Percentiles rank a stretch among this genome's conserved stretches.
Conservation (phyloP, 78 protist genomes). For the Dictyostelium brefeldianum region DNA sequence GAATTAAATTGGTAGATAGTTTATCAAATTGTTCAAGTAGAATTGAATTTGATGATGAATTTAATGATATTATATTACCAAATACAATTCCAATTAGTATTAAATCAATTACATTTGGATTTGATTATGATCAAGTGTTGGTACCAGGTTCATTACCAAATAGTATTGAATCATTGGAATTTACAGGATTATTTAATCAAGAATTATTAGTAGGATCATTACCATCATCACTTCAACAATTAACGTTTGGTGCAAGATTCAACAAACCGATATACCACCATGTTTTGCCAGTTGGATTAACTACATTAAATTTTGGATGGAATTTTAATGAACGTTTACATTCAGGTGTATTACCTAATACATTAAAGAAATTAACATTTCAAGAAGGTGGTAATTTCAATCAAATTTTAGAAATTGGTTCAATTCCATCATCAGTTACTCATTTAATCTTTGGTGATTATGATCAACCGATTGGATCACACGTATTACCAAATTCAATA, state of each 20-base stretch:
- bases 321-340: background rate
- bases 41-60: constrained; percentile 9
- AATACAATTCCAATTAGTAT: too few species aligned
- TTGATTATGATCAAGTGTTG: background rate
- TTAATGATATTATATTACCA: background rate
- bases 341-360: background rate
- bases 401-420: background rate
- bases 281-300: background rate
- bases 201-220: background rate
- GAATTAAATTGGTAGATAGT: background rate
- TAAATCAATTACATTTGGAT: background rate
- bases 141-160: background rate
- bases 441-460: background rate
- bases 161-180: background rate
- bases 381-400: constrained; percentile 5
- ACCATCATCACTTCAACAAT: background rate
- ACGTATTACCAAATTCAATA: background rate
- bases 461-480: background rate
- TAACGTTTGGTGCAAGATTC: background rate
- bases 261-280: background rate
- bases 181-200: background rate
- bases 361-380: background rate
- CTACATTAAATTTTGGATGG: background rate
- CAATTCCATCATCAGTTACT: background rate
- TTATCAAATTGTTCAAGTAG: background rate